Conservation (phyloP, 768 basidiomycete species). For the Leucosporidium scottii region DNA sequence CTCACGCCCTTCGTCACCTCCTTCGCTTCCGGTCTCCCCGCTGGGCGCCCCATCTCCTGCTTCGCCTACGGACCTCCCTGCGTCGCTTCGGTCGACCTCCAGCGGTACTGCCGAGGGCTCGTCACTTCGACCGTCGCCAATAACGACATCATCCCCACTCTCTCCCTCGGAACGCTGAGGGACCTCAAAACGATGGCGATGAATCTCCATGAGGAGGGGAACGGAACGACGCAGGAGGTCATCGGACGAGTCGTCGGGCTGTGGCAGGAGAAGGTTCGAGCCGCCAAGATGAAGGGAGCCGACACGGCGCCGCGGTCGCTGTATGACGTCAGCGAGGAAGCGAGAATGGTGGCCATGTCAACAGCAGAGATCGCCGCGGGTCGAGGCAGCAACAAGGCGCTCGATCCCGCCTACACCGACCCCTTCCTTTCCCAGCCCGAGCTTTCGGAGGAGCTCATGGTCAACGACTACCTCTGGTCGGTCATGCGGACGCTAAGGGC, state of each 20-base stretch:
- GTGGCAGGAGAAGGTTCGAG: constrained; percentile 33
- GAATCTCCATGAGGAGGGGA: constrained; percentile 42
- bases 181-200: constrained; percentile 44
- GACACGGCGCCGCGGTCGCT: neutral
- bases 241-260: constrained; percentile 42
- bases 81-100: constrained; percentile 42
- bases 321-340: constrained; percentile 21
- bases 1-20: constrained; percentile 43
- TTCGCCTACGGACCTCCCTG: constrained; percentile 43
- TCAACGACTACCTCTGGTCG: constrained; percentile 42
- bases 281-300: constrained; percentile 3
- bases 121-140: constrained; percentile 41
- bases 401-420: constrained; percentile 35
- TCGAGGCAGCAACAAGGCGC: constrained; percentile 34
- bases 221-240: constrained; percentile 42
- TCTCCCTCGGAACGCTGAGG: constrained; percentile 39
- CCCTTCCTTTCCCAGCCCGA: constrained; percentile 20
- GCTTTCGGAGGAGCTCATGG: constrained; percentile 28
- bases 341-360: constrained; percentile 26
- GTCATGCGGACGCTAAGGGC: constrained; percentile 44
- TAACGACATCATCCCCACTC: constrained; percentile 41
- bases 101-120: constrained; percentile 40
- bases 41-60: constrained; percentile 43
- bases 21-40: constrained; percentile 40
- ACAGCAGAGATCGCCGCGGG: constrained; percentile 31